Base-by-base conservation (phyloP, 805 yeast genomes). In the Sugiyamaella smithiae region DNA sequence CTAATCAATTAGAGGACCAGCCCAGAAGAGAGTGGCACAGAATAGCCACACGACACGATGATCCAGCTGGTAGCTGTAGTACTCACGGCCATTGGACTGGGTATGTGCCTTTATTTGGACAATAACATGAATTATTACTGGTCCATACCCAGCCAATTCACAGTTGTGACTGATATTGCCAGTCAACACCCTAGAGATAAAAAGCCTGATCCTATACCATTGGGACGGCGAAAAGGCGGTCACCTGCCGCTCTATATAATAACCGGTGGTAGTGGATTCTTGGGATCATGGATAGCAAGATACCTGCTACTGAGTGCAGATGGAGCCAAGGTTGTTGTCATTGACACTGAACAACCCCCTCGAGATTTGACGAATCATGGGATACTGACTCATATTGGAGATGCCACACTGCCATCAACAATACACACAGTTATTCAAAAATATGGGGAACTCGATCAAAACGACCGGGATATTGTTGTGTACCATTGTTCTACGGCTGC, bases 281-380 rank as follows among this genome's bases (percentile, higher is more conserved):
- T 52, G 22, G 67, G 67, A 5, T 57, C 66, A 2, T 63, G 67
- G 67, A 51, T 63, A 11, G 61, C 56, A 23, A 55, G 67, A 7
- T 63, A 59, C 36, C 53, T 63, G 24, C 37, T 60, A 14, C 54
- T 59, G 7, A 57, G 67, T 2, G 57, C 56, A 5, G 64, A 61
- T 16, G 35, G 23, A 11, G 16, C 12, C 11, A 42, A 50, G 9
- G 57, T 61, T n/a, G 38, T 45, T 22, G 25, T 61, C 2, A 28
- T 61, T 2, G 66, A 62, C 45, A 26, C 31, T 9, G 14, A 14
- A 4, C 51, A 45, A 7, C 62, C 62, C 5, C 62, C 65, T 4
- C 22, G 41, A 9, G 67, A 63, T 46, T 20, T 63, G 22, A 19
- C 52, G 16, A 49, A 52, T 23, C 59, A 60, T 28, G 64, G 63